Conservation (phyloP, 2,329 filamentous ascomycete genomes). For the Talaromyces rugulosus region DNA sequence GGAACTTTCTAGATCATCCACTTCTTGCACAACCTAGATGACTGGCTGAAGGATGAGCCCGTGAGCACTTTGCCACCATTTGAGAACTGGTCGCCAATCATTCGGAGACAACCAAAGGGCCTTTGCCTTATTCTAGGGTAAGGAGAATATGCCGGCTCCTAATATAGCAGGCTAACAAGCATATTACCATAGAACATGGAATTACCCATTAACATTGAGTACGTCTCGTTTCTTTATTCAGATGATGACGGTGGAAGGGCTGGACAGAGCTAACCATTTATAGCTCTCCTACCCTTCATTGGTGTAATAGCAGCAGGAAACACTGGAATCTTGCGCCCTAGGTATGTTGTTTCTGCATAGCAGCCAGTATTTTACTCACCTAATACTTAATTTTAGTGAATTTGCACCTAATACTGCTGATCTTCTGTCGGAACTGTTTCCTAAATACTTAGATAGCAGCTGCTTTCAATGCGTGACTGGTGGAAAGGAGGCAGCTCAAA, state of each 20-base stretch:
- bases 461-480: conserved; percentile 6
- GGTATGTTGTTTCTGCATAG: background rate
- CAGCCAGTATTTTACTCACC: background rate
- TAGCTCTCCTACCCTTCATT: conserved; percentile 4
- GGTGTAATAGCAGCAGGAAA: conserved; percentile 7
- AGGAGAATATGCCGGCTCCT: background rate
- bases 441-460: conserved; percentile 5
- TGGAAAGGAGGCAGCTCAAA: conserved; percentile 3
- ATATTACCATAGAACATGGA: conserved; percentile 4
- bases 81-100: conserved; percentile 8
- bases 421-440: conserved; percentile 5
- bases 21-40: conserved; percentile 6
- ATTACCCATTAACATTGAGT: conserved; percentile 9
- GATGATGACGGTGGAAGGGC: background rate
- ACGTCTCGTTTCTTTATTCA: background rate
- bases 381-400: background rate
- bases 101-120: conserved; percentile 6
- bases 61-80: conserved; percentile 8
- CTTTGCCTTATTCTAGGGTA: conserved; percentile 6
- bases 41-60: conserved; percentile 8
- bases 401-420: conserved; percentile 6
- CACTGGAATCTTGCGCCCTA: conserved; percentile 7
- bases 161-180: background rate
- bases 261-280: background rate
- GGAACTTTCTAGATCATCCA: background rate